These are phyloP conservation scores for Podila horticola DNA, from an alignment of 192 early-diverging fungal genomes.

Conservation along the genomic window DNA sequence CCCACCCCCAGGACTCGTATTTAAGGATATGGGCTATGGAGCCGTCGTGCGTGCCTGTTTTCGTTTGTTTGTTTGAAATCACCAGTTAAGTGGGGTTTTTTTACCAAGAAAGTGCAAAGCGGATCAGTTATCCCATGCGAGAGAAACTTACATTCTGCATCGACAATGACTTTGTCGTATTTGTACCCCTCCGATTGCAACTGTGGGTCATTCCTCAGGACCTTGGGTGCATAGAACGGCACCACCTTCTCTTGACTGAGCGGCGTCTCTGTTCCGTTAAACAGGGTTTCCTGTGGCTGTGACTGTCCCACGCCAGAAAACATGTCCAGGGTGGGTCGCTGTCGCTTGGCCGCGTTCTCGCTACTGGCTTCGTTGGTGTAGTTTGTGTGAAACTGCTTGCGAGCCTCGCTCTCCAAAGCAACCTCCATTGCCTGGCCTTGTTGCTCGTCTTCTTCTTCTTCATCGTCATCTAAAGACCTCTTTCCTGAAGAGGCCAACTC, in stretches of 20 bases:
- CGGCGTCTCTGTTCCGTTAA: conserved; percentile 19
- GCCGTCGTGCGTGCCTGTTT: conserved; percentile 88
- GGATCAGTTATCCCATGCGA: no score
- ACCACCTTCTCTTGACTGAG: conserved; percentile 17
- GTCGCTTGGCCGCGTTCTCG: conserved; percentile 26
- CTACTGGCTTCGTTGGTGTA: background rate
- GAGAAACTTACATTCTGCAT: conserved; percentile 72
- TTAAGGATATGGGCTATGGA: conserved; percentile 81
- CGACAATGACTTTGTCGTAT: conserved; percentile 71
- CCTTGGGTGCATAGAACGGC: conserved; percentile 83
- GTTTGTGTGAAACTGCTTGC: conserved; percentile 13
- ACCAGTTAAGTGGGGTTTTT: no score
- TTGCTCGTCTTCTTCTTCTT: conserved; percentile 6
- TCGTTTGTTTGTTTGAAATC: no score
- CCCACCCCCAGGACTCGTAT: conserved; percentile 85
- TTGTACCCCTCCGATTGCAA: conserved; percentile 76
- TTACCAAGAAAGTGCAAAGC: no score
- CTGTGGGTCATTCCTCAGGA: conserved; percentile 72
- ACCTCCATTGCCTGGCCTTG: background rate
- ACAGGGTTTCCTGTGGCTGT: background rate
- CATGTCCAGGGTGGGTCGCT: conserved; percentile 7
- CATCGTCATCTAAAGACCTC: conserved; percentile 12
- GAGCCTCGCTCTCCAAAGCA: background rate
- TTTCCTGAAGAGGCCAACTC: background rate
- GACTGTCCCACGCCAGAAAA: background rate